phyloP scores from a whole-genome alignment of 129 eudicot species.

The Tanacetum coccineum region DNA sequence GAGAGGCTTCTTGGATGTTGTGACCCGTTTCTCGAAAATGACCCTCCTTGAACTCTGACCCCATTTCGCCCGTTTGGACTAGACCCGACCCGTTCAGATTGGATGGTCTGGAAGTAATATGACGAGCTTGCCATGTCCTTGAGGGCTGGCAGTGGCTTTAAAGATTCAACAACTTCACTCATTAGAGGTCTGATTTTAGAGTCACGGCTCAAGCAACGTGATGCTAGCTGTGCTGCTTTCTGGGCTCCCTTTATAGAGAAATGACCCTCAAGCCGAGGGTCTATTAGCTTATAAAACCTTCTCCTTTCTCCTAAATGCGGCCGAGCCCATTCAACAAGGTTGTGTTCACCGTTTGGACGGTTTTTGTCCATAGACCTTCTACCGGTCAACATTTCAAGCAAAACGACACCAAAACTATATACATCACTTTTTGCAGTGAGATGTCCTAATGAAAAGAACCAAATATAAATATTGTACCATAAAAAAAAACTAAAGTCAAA shows the following conservation, averaged over 20 bases:
- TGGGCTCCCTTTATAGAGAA: conserved; percentile 42
- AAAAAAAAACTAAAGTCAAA: background rate
- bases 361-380: conserved; percentile 63
- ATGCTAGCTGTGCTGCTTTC: conserved; percentile 36
- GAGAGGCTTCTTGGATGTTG: conserved; percentile 85
- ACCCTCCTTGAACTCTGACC: conserved; percentile 35
- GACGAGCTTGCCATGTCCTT: conserved; percentile 72
- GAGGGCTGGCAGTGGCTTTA: conserved; percentile 45
- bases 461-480: background rate
- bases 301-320: conserved; percentile 52
- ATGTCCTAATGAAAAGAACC: conserved; percentile 32
- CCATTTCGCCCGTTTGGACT: conserved; percentile 63
- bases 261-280: conserved; percentile 42
- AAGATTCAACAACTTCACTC: conserved; percentile 40
- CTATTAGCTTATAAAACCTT: conserved; percentile 37
- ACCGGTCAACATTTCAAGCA: conserved; percentile 55
- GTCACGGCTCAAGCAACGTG: conserved; percentile 39
- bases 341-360: conserved; percentile 62
- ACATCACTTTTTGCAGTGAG: conserved; percentile 64
- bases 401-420: conserved; percentile 64
- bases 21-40: conserved; percentile 62
- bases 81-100: conserved; percentile 45
- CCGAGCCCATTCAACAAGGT: conserved; percentile 51
- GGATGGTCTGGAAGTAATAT: conserved; percentile 49
- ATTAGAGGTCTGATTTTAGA: conserved; percentile 36